Evolutionary conservation across 441 rosid species (phyloP).

Genomic region (Euphorbia celastroides): DNA sequence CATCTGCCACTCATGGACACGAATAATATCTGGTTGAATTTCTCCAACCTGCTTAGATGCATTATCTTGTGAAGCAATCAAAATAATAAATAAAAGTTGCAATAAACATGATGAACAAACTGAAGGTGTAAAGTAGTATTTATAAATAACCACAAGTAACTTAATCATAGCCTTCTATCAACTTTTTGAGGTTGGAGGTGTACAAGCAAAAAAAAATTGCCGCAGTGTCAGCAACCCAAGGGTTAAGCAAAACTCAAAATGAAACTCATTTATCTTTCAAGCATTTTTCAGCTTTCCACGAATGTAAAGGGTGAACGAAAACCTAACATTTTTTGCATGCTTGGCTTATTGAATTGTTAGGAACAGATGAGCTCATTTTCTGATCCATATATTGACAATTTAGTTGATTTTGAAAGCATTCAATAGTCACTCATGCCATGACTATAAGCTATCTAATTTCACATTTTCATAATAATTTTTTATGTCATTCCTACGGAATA

Average conservation of each 20-base stretch:
- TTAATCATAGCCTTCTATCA: conserved; percentile 11
- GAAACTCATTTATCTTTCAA: neutral
- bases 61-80: conserved; percentile 3
- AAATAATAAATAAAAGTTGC: conserved; percentile 2
- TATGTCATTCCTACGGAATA: no score
- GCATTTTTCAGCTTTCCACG: neutral
- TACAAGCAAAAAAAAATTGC: conserved; percentile 14
- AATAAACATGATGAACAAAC: conserved; percentile 2
- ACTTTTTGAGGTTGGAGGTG: conserved; percentile 11
- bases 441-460: no score
- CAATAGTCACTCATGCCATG: no score
- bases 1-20: conserved; percentile 58
- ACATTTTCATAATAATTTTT: no score
- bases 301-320: neutral
- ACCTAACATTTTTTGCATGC: neutral
- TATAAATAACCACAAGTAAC: conserved; percentile 10
- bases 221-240: conserved; percentile 11
- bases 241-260: conserved; percentile 5
- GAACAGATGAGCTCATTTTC: no score
- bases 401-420: no score
- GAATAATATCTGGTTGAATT: conserved; percentile 51
- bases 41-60: conserved; percentile 36
- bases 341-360: no score
- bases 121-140: conserved; percentile 9
- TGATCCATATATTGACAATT: no score